Percentiles rank a stretch among this genome's conserved stretches.
phyloP scores from a whole-genome alignment of 73 alveolate species.

The Stentor coeruleus region DNA sequence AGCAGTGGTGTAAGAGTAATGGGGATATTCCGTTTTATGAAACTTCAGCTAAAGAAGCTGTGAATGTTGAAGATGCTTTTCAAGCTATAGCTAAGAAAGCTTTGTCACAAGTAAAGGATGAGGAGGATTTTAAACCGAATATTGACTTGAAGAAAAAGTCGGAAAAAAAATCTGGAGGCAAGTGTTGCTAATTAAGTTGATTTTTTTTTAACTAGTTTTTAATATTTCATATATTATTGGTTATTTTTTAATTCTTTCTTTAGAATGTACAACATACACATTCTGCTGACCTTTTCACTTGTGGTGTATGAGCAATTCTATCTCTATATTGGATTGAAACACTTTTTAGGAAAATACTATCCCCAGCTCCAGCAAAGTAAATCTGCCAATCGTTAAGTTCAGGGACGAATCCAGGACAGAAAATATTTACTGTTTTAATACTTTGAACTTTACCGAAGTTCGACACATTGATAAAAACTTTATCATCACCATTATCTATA shows the following conservation, averaged over 20 bases:
- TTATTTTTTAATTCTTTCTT: too few species aligned
- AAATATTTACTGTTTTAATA: too few species aligned
- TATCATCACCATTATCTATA: neutral
- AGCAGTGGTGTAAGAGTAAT: constrained; percentile 78
- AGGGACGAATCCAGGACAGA: neutral
- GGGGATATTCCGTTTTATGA: constrained; percentile 77
- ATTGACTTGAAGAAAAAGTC: neutral
- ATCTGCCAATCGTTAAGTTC: neutral
- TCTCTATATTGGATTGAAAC: neutral
- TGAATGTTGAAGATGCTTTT: constrained; percentile 84
- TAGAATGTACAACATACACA: neutral
- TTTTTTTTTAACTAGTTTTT: too few species aligned
- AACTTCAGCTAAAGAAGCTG: constrained; percentile 81
- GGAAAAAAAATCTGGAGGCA: neutral
- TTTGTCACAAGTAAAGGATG: constrained; percentile 48
- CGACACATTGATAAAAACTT: neutral
- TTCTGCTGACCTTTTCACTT: neutral
- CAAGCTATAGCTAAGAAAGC: constrained; percentile 80
- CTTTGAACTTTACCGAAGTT: neutral
- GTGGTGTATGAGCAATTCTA: neutral
- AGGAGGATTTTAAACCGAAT: constrained; percentile 27
- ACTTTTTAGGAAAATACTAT: neutral
- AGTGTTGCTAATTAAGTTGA: constrained; percentile 12
- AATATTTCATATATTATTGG: too few species aligned
- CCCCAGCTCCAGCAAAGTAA: neutral